A percentile compares a stretch with the other conserved stretches of the same genome.
Evolutionary conservation across 306 rosid genomes (phyloP).

Genomic region (Nissolia schottii): DNA sequence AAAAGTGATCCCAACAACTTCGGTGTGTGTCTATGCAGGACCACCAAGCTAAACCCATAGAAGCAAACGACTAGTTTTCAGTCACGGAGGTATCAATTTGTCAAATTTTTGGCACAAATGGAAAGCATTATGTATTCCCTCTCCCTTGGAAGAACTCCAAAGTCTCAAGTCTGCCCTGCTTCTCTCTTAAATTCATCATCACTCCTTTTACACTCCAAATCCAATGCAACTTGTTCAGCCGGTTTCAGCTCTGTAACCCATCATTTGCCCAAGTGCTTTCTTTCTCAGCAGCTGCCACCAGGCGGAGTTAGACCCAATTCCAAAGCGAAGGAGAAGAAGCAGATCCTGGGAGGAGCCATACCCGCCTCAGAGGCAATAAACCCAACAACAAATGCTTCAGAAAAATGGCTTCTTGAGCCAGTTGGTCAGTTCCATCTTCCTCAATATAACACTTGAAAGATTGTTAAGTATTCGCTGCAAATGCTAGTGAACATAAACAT

Average conservation of each 20-base stretch:
- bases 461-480: background rate
- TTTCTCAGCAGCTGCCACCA: slow-evolving; percentile 22
- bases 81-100: background rate
- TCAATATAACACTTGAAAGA: background rate
- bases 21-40: background rate
- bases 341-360: slow-evolving; percentile 18
- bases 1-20: background rate
- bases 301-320: slow-evolving; percentile 9
- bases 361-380: slow-evolving; percentile 39
- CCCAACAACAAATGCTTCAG: slow-evolving; percentile 28
- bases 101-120: slow-evolving; percentile 31
- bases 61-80: background rate
- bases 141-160: slow-evolving; percentile 36
- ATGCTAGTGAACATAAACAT: too few relatives aligned
- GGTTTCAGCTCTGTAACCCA: slow-evolving; percentile 27
- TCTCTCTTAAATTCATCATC: slow-evolving; percentile 26
- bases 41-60: background rate
- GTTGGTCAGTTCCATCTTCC: slow-evolving; percentile 51
- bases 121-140: slow-evolving; percentile 42
- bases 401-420: slow-evolving; percentile 86
- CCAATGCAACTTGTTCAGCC: slow-evolving; percentile 31
- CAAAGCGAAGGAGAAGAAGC: slow-evolving; percentile 24
- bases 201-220: slow-evolving; percentile 23
- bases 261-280: slow-evolving; percentile 34
- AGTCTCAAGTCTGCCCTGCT: slow-evolving; percentile 18